A percentile compares a stretch with the other conserved stretches of the same genome.
Conservation (phyloP, 2,329 filamentous ascomycete species). For the Phyllosticta capitalensis region DNA sequence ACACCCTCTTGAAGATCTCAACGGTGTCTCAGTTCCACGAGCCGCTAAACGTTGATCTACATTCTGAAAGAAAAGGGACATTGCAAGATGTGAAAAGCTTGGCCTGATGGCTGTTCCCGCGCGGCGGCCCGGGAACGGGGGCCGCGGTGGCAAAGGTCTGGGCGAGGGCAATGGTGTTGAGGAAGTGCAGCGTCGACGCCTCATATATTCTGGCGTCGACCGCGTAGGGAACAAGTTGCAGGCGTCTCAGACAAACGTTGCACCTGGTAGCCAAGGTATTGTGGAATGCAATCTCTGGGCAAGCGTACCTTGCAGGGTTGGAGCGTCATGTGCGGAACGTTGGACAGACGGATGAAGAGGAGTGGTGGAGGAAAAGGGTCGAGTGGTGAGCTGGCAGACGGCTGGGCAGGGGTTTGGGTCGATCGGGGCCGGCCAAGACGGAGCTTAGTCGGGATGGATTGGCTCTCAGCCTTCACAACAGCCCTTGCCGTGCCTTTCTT, state of each 20-base stretch:
- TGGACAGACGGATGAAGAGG: background rate
- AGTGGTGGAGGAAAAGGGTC: background rate
- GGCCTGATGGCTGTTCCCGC: background rate
- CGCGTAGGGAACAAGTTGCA: background rate
- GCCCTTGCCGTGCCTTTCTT: slow-evolving; percentile 9
- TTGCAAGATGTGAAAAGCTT: background rate
- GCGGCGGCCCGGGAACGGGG: background rate
- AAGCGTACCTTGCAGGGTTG: slow-evolving; percentile 9
- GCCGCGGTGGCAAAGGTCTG: background rate
- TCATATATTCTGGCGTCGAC: background rate
- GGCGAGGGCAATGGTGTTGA: background rate
- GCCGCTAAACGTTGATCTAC: background rate
- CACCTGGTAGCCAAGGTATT: background rate
- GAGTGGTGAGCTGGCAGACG: background rate
- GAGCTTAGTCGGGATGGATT: background rate
- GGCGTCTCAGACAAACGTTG: background rate
- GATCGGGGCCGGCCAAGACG: background rate
- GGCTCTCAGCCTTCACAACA: background rate
- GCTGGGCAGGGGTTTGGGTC: slow-evolving; percentile 1
- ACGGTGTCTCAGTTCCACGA: background rate
- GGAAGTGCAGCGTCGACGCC: background rate
- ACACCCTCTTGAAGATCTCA: background rate
- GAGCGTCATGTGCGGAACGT: slow-evolving; percentile 1
- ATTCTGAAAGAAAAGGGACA: background rate
- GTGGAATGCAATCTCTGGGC: slow-evolving; percentile 9